phyloP scores from a whole-genome alignment of 306 rosid genomes.

The Cucurbita maxima region DNA sequence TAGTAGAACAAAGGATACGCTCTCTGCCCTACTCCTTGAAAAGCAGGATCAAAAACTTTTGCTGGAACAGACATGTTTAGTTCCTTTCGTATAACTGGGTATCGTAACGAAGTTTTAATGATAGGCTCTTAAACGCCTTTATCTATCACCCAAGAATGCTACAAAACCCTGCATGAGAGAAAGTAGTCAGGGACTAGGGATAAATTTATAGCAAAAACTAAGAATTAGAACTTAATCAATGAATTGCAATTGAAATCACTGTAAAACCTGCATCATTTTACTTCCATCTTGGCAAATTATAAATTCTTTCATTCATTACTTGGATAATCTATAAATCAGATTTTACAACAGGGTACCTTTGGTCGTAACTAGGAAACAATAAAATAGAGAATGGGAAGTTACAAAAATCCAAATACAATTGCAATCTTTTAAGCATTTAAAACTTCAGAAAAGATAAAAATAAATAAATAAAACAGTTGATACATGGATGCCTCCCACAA shows the following conservation, averaged over 20 bases:
- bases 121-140: neutral
- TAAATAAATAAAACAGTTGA: neutral
- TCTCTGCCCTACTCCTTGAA: slow-evolving; percentile 94
- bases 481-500: neutral
- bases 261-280: neutral
- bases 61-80: slow-evolving; percentile 38
- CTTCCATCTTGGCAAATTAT: neutral
- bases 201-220: neutral
- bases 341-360: neutral
- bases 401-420: neutral
- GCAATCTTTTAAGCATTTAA: neutral
- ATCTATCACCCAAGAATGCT: neutral
- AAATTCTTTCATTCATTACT: neutral
- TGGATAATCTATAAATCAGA: neutral
- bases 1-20: slow-evolving; percentile 52
- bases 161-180: neutral
- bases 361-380: neutral
- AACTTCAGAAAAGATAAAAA: neutral
- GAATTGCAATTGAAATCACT: neutral
- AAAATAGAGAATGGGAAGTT: neutral
- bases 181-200: neutral
- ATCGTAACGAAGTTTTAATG: neutral
- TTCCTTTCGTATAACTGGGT: neutral
- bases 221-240: neutral
- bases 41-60: slow-evolving; percentile 84